These are phyloP conservation scores for Pseudozyma hubeiensis DNA, from an alignment of 1,284 basidiomycete genomes.

Conservation along the genomic window DNA sequence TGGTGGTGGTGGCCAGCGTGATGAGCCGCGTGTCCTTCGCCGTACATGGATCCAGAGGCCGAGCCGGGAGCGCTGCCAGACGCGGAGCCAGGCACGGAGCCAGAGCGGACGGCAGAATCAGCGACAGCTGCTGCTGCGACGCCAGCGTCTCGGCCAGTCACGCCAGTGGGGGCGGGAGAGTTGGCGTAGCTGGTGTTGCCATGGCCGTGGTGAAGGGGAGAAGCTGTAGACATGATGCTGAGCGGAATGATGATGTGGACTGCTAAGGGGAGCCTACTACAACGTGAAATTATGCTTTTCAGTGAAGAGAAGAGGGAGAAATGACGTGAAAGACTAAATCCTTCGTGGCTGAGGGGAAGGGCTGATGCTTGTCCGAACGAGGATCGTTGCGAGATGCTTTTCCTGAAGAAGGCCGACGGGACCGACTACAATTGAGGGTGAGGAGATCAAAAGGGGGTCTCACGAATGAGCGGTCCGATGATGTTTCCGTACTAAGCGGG, in stretches of 20 bases:
- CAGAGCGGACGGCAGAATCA: slow-evolving; percentile 46
- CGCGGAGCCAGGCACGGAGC: slow-evolving; percentile 44
- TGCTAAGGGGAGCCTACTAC: neutral
- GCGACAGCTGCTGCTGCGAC: slow-evolving; percentile 40
- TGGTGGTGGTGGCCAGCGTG: slow-evolving; percentile 41
- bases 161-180: slow-evolving; percentile 43
- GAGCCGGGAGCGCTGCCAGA: slow-evolving; percentile 52
- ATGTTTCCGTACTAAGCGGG: neutral
- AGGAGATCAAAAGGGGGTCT: slow-evolving; percentile 2
- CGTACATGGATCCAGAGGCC: slow-evolving; percentile 49
- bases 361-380: slow-evolving; percentile 28
- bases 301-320: neutral
- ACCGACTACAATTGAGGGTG: slow-evolving; percentile 7
- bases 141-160: slow-evolving; percentile 40
- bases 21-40: slow-evolving; percentile 47
- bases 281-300: slow-evolving; percentile 2
- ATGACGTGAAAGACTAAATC: slow-evolving; percentile 15
- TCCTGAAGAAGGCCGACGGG: slow-evolving; percentile 5
- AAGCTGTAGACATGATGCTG: slow-evolving; percentile 46
- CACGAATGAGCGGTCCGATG: neutral
- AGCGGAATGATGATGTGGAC: neutral
- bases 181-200: slow-evolving; percentile 50
- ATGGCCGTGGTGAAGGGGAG: slow-evolving; percentile 54
- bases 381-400: slow-evolving; percentile 12
- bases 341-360: neutral